These are phyloP conservation scores for Podosphaera fusca DNA, from an alignment of 2,329 filamentous ascomycete genomes.

Conservation along the genomic window DNA sequence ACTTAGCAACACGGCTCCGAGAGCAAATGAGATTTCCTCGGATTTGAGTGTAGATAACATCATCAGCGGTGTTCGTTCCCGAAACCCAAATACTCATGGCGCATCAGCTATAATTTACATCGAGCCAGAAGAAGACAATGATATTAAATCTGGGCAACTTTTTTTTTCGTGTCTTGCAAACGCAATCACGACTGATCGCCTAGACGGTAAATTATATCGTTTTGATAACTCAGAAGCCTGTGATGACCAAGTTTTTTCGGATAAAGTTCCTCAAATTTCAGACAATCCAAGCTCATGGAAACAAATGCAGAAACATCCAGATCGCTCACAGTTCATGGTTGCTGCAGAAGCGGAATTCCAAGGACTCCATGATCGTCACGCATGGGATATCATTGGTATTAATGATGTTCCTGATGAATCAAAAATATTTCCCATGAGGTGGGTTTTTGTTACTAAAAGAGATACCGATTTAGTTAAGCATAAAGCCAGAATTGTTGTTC, in stretches of 20 bases:
- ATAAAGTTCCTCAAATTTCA: background rate
- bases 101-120: background rate
- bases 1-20: background rate
- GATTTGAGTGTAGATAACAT: background rate
- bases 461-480: no score
- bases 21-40: background rate
- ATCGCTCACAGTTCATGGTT: background rate
- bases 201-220: no score
- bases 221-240: background rate
- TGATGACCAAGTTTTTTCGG: background rate
- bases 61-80: background rate
- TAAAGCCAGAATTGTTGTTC: no score
- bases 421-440: background rate
- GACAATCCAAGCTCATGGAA: background rate
- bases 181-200: background rate
- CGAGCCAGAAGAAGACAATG: background rate
- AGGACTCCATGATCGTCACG: background rate
- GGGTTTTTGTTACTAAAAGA: no score
- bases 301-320: background rate
- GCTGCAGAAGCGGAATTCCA: background rate
- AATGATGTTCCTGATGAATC: background rate
- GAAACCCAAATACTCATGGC: background rate
- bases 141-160: background rate
- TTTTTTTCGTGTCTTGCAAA: constrained; percentile 1
- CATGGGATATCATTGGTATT: background rate